These are phyloP conservation scores for Trapa bicornis DNA, from an alignment of 345 rosid genomes.

Conservation along the genomic window DNA sequence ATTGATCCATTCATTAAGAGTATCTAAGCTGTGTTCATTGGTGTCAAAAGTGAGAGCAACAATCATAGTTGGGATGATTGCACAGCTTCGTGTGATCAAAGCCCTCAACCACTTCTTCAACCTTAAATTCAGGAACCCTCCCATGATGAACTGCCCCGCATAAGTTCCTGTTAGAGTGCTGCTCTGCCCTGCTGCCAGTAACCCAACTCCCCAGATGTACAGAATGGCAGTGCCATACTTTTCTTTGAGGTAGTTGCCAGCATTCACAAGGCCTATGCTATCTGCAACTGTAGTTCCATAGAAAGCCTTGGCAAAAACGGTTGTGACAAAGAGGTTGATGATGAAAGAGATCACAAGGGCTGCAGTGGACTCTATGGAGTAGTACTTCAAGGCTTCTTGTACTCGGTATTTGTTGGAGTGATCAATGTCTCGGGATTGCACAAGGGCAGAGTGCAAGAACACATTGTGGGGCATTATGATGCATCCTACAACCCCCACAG, in stretches of 20 bases:
- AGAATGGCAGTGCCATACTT: constrained; percentile 11
- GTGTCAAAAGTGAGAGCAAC: constrained; percentile 11
- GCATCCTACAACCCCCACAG: constrained; percentile 13
- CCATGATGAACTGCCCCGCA: constrained; percentile 18
- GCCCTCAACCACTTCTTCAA: constrained; percentile 17
- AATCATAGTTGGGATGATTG: constrained; percentile 10
- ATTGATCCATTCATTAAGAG: constrained; percentile 14
- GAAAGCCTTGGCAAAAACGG: constrained; percentile 15
- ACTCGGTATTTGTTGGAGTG: constrained; percentile 9
- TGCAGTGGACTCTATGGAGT: constrained; percentile 9
- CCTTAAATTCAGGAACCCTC: constrained; percentile 11
- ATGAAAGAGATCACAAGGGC: constrained; percentile 10
- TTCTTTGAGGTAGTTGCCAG: constrained; percentile 13
- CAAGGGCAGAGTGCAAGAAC: constrained; percentile 17
- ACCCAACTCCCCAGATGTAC: constrained; percentile 18
- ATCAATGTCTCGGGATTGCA: constrained; percentile 14
- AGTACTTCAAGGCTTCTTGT: constrained; percentile 14
- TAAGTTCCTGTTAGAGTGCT: constrained; percentile 17
- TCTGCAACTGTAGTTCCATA: constrained; percentile 10
- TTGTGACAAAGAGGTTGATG: constrained; percentile 13
- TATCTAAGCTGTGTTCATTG: constrained; percentile 9
- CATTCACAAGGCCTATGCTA: constrained; percentile 8
- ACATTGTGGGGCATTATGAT: constrained; percentile 18
- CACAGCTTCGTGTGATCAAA: constrained; percentile 16
- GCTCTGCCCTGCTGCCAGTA: constrained; percentile 17